Base-by-base conservation (phyloP, 2,329 filamentous ascomycete species). In the Claviceps paspali region DNA sequence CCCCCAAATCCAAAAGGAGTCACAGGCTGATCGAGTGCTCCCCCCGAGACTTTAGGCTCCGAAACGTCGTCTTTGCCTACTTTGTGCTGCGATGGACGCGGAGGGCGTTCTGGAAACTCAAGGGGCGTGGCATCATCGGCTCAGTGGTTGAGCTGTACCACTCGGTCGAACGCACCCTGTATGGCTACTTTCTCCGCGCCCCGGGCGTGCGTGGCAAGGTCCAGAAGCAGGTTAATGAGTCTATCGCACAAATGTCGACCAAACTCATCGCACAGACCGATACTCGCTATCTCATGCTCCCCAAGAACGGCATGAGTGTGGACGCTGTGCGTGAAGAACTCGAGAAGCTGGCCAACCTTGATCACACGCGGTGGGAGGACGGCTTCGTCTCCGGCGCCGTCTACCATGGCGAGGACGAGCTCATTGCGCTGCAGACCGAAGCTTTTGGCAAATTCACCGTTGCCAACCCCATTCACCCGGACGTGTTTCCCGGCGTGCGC, bases 311-410 rank as follows among this genome's bases (percentile, higher is more conserved):
- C 54, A 83, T 87, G 79, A 69, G 73, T 19, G 68, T 79, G 29
- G 86, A 95, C 14, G 75, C 78, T 44, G 72, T 98, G 29, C 74
- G 77, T 48, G 73, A 75, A 42, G 88, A 95, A 65, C 70, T 98
- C 43, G 73, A 79, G 42, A 73, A 76, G 47, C 67, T 98, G 47
- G 77, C 79, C 12, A 76, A 70, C 34, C 82, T 98, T 82, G 80
- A 95, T 50, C 91, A 96, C 60, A 94, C 87, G 2, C 74, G 82
- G 45, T 98, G 91, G 91, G 91, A 98, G 61, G 88, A 96, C 57
- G 91, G 91, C 7, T 79, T 76, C 45, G 91, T 98, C 38, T 92
- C 83, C 29, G 91, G 91, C 22, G 88, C 91, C 21, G 91, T 98
- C 24, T 98, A 98, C 55, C 88, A 96, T 54, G 91, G 91, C 45